A percentile compares a stretch with the other conserved stretches of the same genome.
These are phyloP conservation scores for Aspergillus hortae DNA, from an alignment of 2,329 filamentous ascomycete species.

Conservation along the genomic window DNA sequence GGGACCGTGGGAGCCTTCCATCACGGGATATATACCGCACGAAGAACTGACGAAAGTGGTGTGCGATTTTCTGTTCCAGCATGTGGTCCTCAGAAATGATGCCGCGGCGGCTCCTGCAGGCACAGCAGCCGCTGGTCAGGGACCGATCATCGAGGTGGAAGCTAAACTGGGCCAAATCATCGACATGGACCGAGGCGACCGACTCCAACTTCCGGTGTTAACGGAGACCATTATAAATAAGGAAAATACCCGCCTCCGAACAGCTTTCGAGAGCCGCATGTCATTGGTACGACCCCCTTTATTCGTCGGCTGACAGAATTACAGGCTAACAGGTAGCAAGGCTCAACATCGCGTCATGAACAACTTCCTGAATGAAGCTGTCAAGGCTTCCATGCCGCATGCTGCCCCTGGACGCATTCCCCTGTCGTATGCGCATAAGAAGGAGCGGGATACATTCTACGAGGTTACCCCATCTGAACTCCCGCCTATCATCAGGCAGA, in stretches of 20 bases:
- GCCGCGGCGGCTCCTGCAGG: constrained; percentile 51
- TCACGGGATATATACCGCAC: constrained; percentile 66
- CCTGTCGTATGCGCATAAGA: constrained; percentile 75
- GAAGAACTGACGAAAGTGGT: constrained; percentile 72
- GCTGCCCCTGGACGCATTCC: constrained; percentile 33
- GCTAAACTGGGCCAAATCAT: constrained; percentile 85
- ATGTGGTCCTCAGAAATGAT: constrained; percentile 66
- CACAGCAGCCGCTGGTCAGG: constrained; percentile 58
- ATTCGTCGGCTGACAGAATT: constrained; percentile 8
- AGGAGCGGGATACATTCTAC: constrained; percentile 80
- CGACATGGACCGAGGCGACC: constrained; percentile 65
- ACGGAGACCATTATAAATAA: constrained; percentile 69
- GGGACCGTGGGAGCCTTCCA: constrained; percentile 53
- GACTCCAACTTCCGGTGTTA: constrained; percentile 64
- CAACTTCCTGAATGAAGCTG: constrained; percentile 73
- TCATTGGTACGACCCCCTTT: constrained; percentile 62
- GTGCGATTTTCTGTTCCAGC: constrained; percentile 75
- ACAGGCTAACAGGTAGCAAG: constrained; percentile 52
- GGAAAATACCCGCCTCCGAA: constrained; percentile 48
- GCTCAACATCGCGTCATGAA: constrained; percentile 80
- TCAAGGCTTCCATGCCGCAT: constrained; percentile 47
- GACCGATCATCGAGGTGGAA: constrained; percentile 84
- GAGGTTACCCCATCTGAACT: constrained; percentile 64
- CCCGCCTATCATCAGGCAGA: constrained; percentile 60
- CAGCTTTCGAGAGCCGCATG: constrained; percentile 84